phyloP scores from a whole-genome alignment of 2,329 filamentous ascomycete genomes.

The Fusarium albidum region DNA sequence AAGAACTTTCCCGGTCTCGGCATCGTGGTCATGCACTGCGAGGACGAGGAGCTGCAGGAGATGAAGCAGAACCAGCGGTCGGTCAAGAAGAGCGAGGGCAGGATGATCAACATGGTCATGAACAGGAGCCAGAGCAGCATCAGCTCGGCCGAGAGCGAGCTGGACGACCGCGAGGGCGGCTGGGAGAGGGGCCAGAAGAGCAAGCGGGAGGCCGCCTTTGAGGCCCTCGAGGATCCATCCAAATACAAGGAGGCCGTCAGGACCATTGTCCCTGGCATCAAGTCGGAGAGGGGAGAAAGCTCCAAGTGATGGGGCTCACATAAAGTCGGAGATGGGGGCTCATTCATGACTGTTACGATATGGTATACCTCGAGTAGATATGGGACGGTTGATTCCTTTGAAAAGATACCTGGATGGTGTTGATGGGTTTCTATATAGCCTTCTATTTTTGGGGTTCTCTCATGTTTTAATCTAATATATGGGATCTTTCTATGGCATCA shows the following conservation, averaged over 20 bases:
- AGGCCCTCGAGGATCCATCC: constrained; percentile 59
- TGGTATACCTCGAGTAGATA: constrained; percentile 9
- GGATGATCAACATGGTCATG: constrained; percentile 61
- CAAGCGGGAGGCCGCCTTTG: constrained; percentile 61
- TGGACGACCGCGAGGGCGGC: constrained; percentile 54
- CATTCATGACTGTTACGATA: constrained; percentile 30
- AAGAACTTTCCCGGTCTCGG: constrained; percentile 80
- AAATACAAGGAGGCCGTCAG: constrained; percentile 51
- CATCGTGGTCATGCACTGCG: constrained; percentile 78
- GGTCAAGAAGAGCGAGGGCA: constrained; percentile 72
- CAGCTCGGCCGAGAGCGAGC: constrained; percentile 62
- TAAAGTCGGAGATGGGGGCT: no score
- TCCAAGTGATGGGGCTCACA: no score
- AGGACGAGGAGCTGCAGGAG: constrained; percentile 74
- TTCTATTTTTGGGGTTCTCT: constrained; percentile 12
- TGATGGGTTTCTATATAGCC: constrained; percentile 9
- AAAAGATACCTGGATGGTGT: constrained; percentile 34
- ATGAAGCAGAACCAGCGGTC: constrained; percentile 81
- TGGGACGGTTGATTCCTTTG: constrained; percentile 13
- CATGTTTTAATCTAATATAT: constrained; percentile 21
- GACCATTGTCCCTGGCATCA: constrained; percentile 38
- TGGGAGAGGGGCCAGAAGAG: constrained; percentile 54
- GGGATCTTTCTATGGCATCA: background rate
- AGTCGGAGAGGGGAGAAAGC: constrained; percentile 24
- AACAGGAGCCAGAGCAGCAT: constrained; percentile 62